Evolutionary conservation across 805 yeast species (phyloP).

Genomic region (Yamadazyma sp.): DNA sequence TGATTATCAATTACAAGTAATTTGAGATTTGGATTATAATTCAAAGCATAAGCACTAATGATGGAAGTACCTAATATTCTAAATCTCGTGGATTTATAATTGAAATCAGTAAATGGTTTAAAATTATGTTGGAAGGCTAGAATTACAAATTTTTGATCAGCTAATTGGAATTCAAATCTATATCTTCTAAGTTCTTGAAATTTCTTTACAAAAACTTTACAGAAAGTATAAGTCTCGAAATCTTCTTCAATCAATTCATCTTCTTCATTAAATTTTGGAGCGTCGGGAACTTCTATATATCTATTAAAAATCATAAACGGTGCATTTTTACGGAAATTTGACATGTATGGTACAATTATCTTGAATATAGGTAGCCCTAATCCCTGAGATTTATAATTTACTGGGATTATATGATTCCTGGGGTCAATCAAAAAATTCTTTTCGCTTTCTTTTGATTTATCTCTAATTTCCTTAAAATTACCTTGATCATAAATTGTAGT

Average conservation of each 20-base stretch:
- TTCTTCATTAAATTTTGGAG: slow-evolving; percentile 12
- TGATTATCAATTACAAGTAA: slow-evolving; percentile 31
- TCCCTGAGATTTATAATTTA: slow-evolving; percentile 29
- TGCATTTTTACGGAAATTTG: slow-evolving; percentile 29
- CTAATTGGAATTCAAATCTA: slow-evolving; percentile 24
- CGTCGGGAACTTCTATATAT: slow-evolving; percentile 27
- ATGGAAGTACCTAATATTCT: slow-evolving; percentile 36
- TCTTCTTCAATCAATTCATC: slow-evolving; percentile 24
- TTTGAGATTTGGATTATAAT: slow-evolving; percentile 31
- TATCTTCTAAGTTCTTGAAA: slow-evolving; percentile 26
- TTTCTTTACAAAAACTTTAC: slow-evolving; percentile 29
- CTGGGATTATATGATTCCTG: slow-evolving; percentile 30
- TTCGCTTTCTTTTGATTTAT: not conserved
- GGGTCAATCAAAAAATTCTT: slow-evolving; percentile 19
- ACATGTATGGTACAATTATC: slow-evolving; percentile 33
- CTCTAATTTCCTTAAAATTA: slow-evolving; percentile 10
- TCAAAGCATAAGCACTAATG: slow-evolving; percentile 25
- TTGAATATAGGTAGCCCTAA: slow-evolving; percentile 37
- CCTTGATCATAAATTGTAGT: slow-evolving; percentile 21
- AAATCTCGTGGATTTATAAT: slow-evolving; percentile 33
- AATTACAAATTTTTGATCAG: slow-evolving; percentile 17
- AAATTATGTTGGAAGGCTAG: slow-evolving; percentile 32
- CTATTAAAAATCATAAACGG: slow-evolving; percentile 33
- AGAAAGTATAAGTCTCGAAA: slow-evolving; percentile 31
- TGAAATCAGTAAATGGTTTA: slow-evolving; percentile 39